A percentile compares a stretch with the other conserved stretches of the same genome.
phyloP scores from a whole-genome alignment of 306 rosid species.

The Pueraria montana region DNA sequence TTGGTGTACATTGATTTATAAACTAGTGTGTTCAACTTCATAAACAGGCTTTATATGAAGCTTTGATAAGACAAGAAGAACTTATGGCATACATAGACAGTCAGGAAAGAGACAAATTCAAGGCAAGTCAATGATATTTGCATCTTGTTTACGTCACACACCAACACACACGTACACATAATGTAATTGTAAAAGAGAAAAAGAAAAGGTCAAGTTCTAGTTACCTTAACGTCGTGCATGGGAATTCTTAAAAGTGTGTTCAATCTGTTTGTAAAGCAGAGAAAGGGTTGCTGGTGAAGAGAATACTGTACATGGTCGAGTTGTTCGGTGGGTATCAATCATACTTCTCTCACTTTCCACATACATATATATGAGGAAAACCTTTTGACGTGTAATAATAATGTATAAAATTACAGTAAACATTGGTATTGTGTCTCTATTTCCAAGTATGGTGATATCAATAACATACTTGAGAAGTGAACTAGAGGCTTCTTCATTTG shows the following conservation, averaged over 20 bases:
- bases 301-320: constrained; percentile 40
- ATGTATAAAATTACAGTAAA: constrained; percentile 26
- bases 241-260: constrained; percentile 36
- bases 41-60: constrained; percentile 76
- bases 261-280: constrained; percentile 58
- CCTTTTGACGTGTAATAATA: constrained; percentile 11
- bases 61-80: constrained; percentile 87
- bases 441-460: constrained; percentile 14
- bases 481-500: constrained; percentile 1
- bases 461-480: not conserved
- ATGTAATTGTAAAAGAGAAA: not conserved
- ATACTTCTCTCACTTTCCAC: not conserved
- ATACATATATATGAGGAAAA: not conserved
- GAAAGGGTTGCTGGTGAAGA: constrained; percentile 67
- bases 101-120: constrained; percentile 57
- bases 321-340: constrained; percentile 13
- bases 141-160: not conserved
- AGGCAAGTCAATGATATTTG: constrained; percentile 56
- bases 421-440: not conserved
- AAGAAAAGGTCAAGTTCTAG: not conserved
- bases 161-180: not conserved
- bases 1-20: not conserved
- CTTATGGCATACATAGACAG: constrained; percentile 72
- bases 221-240: not conserved
- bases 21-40: constrained; percentile 37